A percentile compares a stretch with the other conserved stretches of the same genome.
Evolutionary conservation across 176 grass and related monocot species (phyloP).

Genomic region (Areca catechu): DNA sequence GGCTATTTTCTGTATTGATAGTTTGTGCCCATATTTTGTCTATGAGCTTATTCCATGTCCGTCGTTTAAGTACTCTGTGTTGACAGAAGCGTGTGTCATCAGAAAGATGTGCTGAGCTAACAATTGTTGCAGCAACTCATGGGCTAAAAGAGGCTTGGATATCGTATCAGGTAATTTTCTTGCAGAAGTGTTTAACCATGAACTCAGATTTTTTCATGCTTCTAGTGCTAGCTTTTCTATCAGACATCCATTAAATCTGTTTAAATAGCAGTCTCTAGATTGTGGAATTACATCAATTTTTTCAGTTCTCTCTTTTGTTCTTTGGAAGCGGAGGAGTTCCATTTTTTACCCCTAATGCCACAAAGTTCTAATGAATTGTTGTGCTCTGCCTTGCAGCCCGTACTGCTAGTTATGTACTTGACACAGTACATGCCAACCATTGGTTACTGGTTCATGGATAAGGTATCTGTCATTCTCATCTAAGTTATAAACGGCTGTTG

Average conservation of each 20-base stretch:
- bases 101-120: constrained; percentile 89
- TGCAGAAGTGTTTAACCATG: neutral
- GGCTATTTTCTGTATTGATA: too few relatives aligned
- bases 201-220: neutral
- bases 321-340: too few relatives aligned
- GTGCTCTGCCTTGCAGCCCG: constrained; percentile 49
- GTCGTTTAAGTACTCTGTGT: too few relatives aligned
- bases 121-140: constrained; percentile 83
- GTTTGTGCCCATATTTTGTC: too few relatives aligned
- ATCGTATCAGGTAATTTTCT: constrained; percentile 77
- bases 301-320: neutral
- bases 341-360: too few relatives aligned
- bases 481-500: neutral
- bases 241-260: too few relatives aligned
- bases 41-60: too few relatives aligned
- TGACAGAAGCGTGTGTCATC: constrained; percentile 64
- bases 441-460: constrained; percentile 89
- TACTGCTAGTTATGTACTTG: constrained; percentile 87
- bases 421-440: constrained; percentile 78
- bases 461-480: constrained; percentile 44
- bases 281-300: too few relatives aligned
- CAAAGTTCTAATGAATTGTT: neutral
- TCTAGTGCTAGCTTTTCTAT: neutral
- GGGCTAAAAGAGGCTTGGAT: constrained; percentile 97
- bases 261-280: too few relatives aligned